Base-by-base conservation (phyloP, 805 yeast species). In the Saturnispora galanensis region DNA sequence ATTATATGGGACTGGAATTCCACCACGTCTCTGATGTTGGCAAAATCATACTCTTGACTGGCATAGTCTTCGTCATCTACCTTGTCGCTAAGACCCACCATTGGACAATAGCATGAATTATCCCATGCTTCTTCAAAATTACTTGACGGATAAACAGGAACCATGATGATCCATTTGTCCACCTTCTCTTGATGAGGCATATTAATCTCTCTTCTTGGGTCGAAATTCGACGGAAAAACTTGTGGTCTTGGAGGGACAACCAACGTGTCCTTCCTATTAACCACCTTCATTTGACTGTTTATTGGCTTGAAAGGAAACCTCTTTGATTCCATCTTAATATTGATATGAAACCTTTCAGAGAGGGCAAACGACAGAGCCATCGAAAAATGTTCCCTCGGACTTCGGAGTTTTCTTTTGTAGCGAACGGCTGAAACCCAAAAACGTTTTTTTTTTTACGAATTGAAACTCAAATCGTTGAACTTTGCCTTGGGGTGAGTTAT, bases 121-220 rank as follows among this genome's bases (percentile, higher is more conserved):
- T 54, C 52, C 70, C 68, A 69, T 13, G 43, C 33, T 6, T 41
- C 50, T 5, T 51, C 47, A 5, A 41, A 55, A 17, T 35, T 39
- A 15, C 59, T 49, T 0, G 63, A 55, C 41, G 62, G 67, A 3
- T 32, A 11, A 8, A 69, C 56, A 1, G 89, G 89, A 3, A 84
- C 70, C 28, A 68, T 66, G 3, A 64, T 63, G 31, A 84, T 71
- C 93, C 93, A 84, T 6, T 58, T 63, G 33, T 67, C 67, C 1
- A 84, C 84, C 53, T 83, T 84, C 53, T 84, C 90, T 39, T 62
- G 65, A 49, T 70, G 74, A 1, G 77, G 69, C 88, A 84, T 82
- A 57, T 77, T 79, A 8, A 71, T 63, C 2, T 78, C 77, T 29
- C 62, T 61, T 54, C 86, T 67, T 10, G 90, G 90, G 47, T 81